Evolutionary conservation across 2,329 filamentous ascomycete genomes (phyloP).

Genomic region (Orbilia ellipsospora): DNA sequence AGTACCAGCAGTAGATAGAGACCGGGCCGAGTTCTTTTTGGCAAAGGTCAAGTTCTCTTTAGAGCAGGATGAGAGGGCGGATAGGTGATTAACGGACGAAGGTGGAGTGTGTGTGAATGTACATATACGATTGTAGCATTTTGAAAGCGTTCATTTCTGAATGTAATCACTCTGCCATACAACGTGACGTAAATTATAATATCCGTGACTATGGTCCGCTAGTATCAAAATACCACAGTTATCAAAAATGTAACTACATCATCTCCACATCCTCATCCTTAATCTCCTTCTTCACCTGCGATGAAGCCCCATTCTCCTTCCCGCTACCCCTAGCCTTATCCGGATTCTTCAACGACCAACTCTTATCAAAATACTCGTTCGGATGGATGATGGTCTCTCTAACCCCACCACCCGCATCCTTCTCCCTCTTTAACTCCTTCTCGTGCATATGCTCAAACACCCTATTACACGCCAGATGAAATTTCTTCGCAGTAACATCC

Average conservation of each 20-base stretch:
- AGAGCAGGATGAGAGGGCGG: conserved; percentile 79
- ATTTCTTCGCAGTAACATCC: conserved; percentile 88
- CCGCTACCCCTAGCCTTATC: conserved; percentile 62
- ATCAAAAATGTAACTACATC: conserved; percentile 2
- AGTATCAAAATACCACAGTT: neutral
- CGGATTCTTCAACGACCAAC: conserved; percentile 86
- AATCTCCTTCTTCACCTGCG: conserved; percentile 20
- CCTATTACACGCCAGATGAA: conserved; percentile 94
- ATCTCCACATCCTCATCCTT: conserved; percentile 48
- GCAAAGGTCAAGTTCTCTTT: conserved; percentile 86
- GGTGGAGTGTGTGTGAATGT: conserved; percentile 62
- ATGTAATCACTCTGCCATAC: neutral
- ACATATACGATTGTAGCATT: neutral
- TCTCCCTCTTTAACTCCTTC: conserved; percentile 78
- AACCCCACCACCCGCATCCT: conserved; percentile 80
- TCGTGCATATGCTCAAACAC: conserved; percentile 92
- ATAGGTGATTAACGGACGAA: too few species aligned
- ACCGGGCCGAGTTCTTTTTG: conserved; percentile 82
- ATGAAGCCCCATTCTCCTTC: neutral
- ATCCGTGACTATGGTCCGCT: neutral
- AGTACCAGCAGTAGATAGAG: conserved; percentile 82
- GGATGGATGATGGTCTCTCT: conserved; percentile 92
- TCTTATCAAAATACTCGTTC: conserved; percentile 97
- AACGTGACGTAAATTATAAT: neutral
- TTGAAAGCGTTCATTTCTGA: neutral